A percentile compares a stretch with the other conserved stretches of the same genome.
Evolutionary conservation across 2,329 filamentous ascomycete species (phyloP).

Genomic region (Chrysoporthe puriensis): DNA sequence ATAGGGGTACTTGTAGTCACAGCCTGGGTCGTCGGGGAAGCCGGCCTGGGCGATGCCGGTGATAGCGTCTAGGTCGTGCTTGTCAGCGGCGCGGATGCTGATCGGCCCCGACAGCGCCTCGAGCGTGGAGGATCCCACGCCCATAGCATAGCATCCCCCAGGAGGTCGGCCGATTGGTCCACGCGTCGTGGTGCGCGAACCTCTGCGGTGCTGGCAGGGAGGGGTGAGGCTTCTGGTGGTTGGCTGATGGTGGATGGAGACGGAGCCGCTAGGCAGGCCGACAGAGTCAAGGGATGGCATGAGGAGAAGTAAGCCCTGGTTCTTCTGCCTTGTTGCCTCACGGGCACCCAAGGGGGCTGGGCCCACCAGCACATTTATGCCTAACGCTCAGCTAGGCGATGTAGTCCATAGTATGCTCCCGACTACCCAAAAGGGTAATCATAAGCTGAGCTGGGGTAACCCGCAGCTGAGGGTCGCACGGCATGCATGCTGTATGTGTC

Average conservation of each 20-base stretch:
- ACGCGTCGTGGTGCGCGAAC: not conserved
- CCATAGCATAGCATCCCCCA: not conserved
- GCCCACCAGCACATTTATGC: too few species aligned
- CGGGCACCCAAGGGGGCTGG: too few species aligned
- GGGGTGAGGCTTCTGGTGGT: not conserved
- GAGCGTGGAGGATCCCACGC: not conserved
- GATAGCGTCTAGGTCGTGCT: not conserved
- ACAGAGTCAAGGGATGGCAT: not conserved
- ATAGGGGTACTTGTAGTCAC: slow-evolving; percentile 4
- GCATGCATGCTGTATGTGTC: too few species aligned
- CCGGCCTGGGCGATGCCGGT: not conserved
- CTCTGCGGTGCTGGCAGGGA: not conserved
- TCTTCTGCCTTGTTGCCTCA: not conserved
- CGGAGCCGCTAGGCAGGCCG: too few species aligned
- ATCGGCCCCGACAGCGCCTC: not conserved
- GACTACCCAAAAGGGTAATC: too few species aligned
- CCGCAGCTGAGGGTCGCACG: too few species aligned
- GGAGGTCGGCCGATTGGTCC: not conserved
- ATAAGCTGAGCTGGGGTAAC: too few species aligned
- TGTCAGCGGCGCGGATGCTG: not conserved
- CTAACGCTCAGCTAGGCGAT: too few species aligned
- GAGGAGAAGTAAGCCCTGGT: not conserved
- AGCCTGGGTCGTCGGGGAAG: not conserved
- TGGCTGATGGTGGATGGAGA: not conserved
- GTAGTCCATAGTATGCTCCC: too few species aligned